A percentile compares a stretch with the other conserved stretches of the same genome.
Evolutionary conservation across 306 rosid genomes (phyloP).

Genomic region (Vicia sativa): DNA sequence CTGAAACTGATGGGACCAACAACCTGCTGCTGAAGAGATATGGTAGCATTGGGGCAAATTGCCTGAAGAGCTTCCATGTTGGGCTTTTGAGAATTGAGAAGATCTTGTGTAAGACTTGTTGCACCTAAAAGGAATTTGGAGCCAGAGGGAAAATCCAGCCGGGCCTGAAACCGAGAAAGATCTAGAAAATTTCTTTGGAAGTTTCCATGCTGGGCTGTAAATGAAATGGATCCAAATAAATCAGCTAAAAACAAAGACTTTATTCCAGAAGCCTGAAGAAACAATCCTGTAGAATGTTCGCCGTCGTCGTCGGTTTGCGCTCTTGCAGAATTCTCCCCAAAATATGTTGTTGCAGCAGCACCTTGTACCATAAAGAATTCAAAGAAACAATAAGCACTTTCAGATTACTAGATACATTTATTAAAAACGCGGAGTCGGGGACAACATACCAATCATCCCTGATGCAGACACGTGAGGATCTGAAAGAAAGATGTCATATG

Average conservation of each 20-base stretch:
- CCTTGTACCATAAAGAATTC: conserved; percentile 51
- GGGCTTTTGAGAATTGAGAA: conserved; percentile 64
- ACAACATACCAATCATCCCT: conserved; percentile 70
- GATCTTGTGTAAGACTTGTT: conserved; percentile 61
- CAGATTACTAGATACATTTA: too few relatives aligned
- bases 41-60: conserved; percentile 61
- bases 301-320: conserved; percentile 45
- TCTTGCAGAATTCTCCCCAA: conserved; percentile 62
- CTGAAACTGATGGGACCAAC: conserved; percentile 84
- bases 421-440: not conserved
- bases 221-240: conserved; percentile 62
- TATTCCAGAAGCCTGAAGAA: conserved; percentile 51
- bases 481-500: conserved; percentile 79
- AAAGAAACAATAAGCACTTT: conserved; percentile 32
- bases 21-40: conserved; percentile 98
- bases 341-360: conserved; percentile 58
- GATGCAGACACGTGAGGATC: conserved; percentile 72
- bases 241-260: conserved; percentile 71
- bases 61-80: conserved; percentile 65
- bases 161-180: conserved; percentile 76
- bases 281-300: conserved; percentile 52
- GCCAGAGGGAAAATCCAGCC: conserved; percentile 81
- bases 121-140: conserved; percentile 73
- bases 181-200: conserved; percentile 74
- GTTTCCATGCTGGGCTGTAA: conserved; percentile 84